phyloP scores from a whole-genome alignment of 805 yeast species.

The Saccharomycopsis sp. region DNA sequence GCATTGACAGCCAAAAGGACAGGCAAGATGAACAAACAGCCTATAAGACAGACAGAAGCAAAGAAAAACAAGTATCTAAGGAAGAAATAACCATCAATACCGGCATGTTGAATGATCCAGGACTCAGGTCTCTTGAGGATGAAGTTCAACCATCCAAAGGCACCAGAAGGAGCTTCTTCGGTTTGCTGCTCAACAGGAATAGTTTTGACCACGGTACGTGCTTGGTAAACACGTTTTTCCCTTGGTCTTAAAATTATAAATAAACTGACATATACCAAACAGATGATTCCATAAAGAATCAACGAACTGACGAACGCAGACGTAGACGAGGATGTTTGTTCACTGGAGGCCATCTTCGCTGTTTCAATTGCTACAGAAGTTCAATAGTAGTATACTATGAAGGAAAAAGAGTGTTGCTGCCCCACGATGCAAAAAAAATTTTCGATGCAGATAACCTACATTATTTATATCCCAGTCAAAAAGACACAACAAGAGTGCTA shows the following conservation, averaged over 20 bases:
- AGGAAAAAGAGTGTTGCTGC: no score
- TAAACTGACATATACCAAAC: conserved; percentile 46
- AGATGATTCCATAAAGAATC: conserved; percentile 58
- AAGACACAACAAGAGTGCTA: not conserved
- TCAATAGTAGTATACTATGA: not conserved
- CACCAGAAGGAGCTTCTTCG: conserved; percentile 58
- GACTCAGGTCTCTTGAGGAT: conserved; percentile 50
- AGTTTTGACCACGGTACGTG: conserved; percentile 48
- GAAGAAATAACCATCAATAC: conserved; percentile 73
- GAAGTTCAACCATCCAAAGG: conserved; percentile 50
- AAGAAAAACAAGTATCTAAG: conserved; percentile 57
- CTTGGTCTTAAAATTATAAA: conserved; percentile 62
- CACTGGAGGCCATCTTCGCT: conserved; percentile 21
- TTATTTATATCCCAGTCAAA: not conserved
- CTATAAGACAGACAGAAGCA: conserved; percentile 43
- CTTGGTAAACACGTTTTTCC: conserved; percentile 71
- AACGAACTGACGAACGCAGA: conserved; percentile 72
- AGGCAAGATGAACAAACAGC: conserved; percentile 56
- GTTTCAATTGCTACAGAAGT: not conserved
- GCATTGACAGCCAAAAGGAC: conserved; percentile 70
- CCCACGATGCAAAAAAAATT: no score
- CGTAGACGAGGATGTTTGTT: conserved; percentile 47
- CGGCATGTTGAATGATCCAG: conserved; percentile 60
- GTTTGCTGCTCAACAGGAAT: conserved; percentile 46
- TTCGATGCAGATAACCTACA: not conserved